A percentile compares a stretch with the other conserved stretches of the same genome.
Evolutionary conservation across 805 yeast genomes (phyloP).

Genomic region (Yamadazyma endophytica): DNA sequence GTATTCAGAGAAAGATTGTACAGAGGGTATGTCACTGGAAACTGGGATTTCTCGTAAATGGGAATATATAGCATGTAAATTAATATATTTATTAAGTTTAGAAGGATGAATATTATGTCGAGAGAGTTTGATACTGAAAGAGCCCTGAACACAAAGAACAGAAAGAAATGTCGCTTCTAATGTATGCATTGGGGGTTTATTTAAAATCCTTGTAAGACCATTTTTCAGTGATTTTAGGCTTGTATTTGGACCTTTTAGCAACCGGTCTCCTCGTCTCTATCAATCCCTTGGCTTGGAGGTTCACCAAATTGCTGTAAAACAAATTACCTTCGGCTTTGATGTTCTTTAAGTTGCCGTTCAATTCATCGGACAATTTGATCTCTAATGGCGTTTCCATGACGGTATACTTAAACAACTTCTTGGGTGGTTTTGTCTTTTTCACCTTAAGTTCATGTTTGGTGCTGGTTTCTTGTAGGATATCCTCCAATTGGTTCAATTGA

Average conservation of each 20-base stretch:
- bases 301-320: constrained; percentile 75
- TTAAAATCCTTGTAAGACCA: constrained; percentile 91
- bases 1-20: constrained; percentile 43
- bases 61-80: not conserved
- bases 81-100: constrained; percentile 1
- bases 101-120: too few species aligned
- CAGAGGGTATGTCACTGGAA: constrained; percentile 43
- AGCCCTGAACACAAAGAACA: too few species aligned
- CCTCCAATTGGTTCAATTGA: constrained; percentile 47
- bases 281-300: constrained; percentile 78
- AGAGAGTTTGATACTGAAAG: too few species aligned
- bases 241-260: constrained; percentile 60
- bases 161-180: not conserved
- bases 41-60: constrained; percentile 34
- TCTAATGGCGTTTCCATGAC: constrained; percentile 48
- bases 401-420: constrained; percentile 41
- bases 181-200: constrained; percentile 20
- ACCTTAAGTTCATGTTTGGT: constrained; percentile 11
- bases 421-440: constrained; percentile 22
- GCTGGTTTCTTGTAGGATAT: constrained; percentile 18
- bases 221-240: constrained; percentile 79
- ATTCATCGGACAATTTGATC: constrained; percentile 84
- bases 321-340: constrained; percentile 89
- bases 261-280: constrained; percentile 80
- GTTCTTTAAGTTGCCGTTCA: constrained; percentile 77